Evolutionary conservation across 2,329 filamentous ascomycete genomes (phyloP), one percentile per base, ranked within the genome.

Genomic region (Diaporthe destruens): DNA sequence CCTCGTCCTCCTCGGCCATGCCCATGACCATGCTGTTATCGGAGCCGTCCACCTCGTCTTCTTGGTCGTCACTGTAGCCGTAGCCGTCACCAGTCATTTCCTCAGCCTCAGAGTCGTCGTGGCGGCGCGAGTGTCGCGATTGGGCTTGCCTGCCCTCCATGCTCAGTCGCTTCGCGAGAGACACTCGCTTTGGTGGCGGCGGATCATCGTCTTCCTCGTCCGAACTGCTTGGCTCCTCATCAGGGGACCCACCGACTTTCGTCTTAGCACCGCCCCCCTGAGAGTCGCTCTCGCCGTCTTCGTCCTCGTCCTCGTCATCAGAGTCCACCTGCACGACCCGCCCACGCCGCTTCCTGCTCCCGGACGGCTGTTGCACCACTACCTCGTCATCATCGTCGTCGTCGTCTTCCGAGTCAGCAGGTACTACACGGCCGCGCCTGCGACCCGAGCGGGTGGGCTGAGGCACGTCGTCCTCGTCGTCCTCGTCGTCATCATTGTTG

Each of bases 381-480:
- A 49, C 71, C 16, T 74, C 71, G 6, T 69, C 66, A 9, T 74
- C 39, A 6, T 74, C 71, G 6, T 69, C 66, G 12, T 74, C 71
- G 20, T 72, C 63, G n/a, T 56, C 73, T 16, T 57, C 61, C 7
- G n/a, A 29, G 29, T 56, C 61, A 34, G 20, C 18, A 42, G 65
- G 16, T 18, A 61, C 8, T 20, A 32, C 59, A 34, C 61, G 56
- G 29, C 32, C 16, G 14, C 54, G 72, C 34, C 61, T 69, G 29
- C 36, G 49, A 16, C 9, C 23, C 6, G 42, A 20, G 34, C 66
- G 71, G 23, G 55, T 29, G 6, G 25, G 25, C 5, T 59, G 53
- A 20, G 61, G 53, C 6, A 11, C 7, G 14, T 54, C 67, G 6
- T 59, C 59, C 1, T 57, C 67, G 2, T n/a, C 7, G 14, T 54